Percentiles rank a stretch among this genome's conserved stretches.
Conservation (phyloP, 2,329 filamentous ascomycete species). For the Trichoderma sp. region DNA sequence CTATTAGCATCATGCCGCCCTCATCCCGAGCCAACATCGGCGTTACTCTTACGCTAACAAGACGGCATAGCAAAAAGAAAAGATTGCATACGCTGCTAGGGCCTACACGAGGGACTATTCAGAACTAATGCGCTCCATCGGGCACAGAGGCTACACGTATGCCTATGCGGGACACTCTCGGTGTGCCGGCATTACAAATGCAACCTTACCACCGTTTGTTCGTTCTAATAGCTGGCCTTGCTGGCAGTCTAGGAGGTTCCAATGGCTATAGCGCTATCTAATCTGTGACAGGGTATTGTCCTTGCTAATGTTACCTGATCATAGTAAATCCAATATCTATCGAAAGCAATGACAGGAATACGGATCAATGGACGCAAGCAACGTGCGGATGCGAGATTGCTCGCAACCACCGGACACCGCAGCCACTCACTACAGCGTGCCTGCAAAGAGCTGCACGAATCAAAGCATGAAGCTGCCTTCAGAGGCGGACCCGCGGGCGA, state of each 20-base stretch:
- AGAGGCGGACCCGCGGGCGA: slow-evolving; percentile 1
- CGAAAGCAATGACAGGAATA: not conserved
- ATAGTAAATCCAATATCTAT: not conserved
- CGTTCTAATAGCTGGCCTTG: not conserved
- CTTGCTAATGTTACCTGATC: not conserved
- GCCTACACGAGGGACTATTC: not conserved
- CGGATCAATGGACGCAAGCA: not conserved
- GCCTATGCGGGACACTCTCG: not conserved
- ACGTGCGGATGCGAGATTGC: not conserved
- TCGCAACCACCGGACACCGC: not conserved
- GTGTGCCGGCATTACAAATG: slow-evolving; percentile 1
- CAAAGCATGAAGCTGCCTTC: not conserved
- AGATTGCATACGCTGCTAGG: not conserved
- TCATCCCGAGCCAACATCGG: not conserved
- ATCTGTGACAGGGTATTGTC: not conserved
- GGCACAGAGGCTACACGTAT: slow-evolving; percentile 3
- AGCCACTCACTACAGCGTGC: not conserved
- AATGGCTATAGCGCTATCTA: not conserved
- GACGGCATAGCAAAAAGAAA: not conserved
- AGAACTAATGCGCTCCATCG: not conserved
- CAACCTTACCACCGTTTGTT: not conserved
- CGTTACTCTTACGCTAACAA: not conserved
- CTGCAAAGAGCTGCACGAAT: slow-evolving; percentile 7
- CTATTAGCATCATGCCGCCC: not conserved
- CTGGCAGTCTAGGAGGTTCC: not conserved